Conservation (phyloP, 2,329 filamentous ascomycete genomes). For the Fusarium sp. region DNA sequence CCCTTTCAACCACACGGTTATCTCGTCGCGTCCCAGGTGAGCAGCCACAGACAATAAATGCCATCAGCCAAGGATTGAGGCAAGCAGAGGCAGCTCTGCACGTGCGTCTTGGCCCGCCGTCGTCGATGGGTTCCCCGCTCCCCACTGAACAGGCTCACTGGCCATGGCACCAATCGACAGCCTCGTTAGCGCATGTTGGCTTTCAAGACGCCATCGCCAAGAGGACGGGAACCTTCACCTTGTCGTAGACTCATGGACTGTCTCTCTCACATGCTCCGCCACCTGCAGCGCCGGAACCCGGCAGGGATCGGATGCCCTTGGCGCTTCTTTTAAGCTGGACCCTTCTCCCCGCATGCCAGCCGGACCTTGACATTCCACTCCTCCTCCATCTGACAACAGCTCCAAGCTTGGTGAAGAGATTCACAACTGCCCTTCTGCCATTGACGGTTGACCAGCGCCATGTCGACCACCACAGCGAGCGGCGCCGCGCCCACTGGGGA, state of each 20-base stretch:
- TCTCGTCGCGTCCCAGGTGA: not conserved
- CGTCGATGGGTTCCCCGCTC: not conserved
- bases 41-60: not conserved
- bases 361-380: not conserved
- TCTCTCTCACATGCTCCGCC: not conserved
- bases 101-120: not conserved
- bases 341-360: not conserved
- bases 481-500: constrained; percentile 9
- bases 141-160: not conserved
- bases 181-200: not conserved
- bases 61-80: not conserved
- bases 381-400: not conserved
- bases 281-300: no score
- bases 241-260: no score
- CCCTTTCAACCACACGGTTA: no score
- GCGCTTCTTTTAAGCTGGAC: not conserved
- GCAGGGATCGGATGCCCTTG: not conserved
- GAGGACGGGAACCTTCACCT: no score
- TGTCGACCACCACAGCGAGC: constrained; percentile 23
- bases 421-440: not conserved
- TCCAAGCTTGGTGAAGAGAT: not conserved
- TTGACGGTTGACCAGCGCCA: not conserved
- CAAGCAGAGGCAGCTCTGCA: not conserved
- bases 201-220: no score
- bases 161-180: constrained; percentile 1